A percentile compares a stretch with the other conserved stretches of the same genome.
Conservation (phyloP, 305 asterid genomes). For the Fraxinus paxiana region DNA sequence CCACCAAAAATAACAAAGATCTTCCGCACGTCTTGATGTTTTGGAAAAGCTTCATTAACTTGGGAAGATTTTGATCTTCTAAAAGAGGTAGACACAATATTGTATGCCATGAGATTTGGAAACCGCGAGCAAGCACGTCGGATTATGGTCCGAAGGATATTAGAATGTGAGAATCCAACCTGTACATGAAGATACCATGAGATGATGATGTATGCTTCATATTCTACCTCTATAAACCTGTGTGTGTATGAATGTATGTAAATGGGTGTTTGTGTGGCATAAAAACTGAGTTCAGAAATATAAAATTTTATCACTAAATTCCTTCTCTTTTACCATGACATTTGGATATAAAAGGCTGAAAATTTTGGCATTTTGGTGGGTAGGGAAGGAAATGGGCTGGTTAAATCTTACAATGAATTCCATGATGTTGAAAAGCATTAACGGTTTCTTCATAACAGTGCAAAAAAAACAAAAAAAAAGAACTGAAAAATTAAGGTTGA, state of each 20-base stretch:
- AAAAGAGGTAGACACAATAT: slow-evolving; percentile 39
- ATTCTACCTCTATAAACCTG: background rate
- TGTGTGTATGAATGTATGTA: background rate
- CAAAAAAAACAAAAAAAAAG: no score
- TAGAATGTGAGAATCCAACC: slow-evolving; percentile 95
- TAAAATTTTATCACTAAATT: background rate
- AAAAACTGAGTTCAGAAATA: background rate
- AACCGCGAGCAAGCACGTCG: slow-evolving; percentile 83
- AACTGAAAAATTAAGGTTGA: background rate
- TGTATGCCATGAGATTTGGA: slow-evolving; percentile 47
- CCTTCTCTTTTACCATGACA: background rate
- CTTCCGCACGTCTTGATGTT: slow-evolving; percentile 36
- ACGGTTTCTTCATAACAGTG: background rate
- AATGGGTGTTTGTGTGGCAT: background rate
- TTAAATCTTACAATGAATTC: background rate
- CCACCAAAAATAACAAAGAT: slow-evolving; percentile 87
- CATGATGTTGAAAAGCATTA: background rate
- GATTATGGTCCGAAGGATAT: slow-evolving; percentile 70
- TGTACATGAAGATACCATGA: slow-evolving; percentile 24
- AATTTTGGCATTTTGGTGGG: no score
- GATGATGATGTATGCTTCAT: slow-evolving; percentile 14
- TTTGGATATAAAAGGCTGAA: background rate
- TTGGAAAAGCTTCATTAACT: slow-evolving; percentile 25
- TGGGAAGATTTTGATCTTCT: slow-evolving; percentile 37
- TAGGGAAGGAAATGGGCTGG: no score